A percentile compares a stretch with the other conserved stretches of the same genome.
phyloP scores from a whole-genome alignment of 1,284 basidiomycete genomes.

The Heterobasidion parviporum region DNA sequence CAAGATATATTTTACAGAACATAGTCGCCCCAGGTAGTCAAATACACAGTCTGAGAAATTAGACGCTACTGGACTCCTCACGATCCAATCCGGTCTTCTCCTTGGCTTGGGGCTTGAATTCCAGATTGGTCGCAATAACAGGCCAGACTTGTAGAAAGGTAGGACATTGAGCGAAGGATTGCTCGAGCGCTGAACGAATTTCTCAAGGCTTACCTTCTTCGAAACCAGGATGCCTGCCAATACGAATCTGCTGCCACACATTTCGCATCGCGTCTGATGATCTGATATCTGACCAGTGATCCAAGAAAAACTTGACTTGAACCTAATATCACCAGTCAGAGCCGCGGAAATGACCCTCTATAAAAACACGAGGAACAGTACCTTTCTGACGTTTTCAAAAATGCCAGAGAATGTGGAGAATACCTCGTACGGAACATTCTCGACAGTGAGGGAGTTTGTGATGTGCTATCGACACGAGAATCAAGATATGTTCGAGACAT shows the following conservation, averaged over 20 bases:
- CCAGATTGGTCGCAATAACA: conserved; percentile 54
- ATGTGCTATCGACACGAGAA: conserved; percentile 49
- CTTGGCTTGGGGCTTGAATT: conserved; percentile 37
- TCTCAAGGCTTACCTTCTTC: conserved; percentile 47
- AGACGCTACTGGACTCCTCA: neutral
- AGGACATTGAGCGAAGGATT: neutral
- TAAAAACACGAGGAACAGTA: conserved; percentile 13
- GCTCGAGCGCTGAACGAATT: too few species aligned
- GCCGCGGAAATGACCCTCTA: neutral
- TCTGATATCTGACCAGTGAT: conserved; percentile 78
- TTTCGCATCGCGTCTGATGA: conserved; percentile 72
- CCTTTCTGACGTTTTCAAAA: conserved; percentile 80
- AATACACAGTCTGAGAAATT: too few species aligned
- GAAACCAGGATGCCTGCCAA: conserved; percentile 77
- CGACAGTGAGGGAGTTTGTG: conserved; percentile 61
- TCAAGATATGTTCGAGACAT: conserved; percentile 3
- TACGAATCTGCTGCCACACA: conserved; percentile 77
- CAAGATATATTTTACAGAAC: too few species aligned
- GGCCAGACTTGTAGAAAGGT: conserved; percentile 49
- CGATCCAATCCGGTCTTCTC: conserved; percentile 5
- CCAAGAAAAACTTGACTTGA: conserved; percentile 71
- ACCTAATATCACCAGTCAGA: conserved; percentile 29
- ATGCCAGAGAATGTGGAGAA: conserved; percentile 81
- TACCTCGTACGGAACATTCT: conserved; percentile 81
- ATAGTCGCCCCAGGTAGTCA: too few species aligned